Percentiles rank a stretch among this genome's conserved stretches.
These are phyloP conservation scores for Jamesozyma piceae DNA, from an alignment of 805 yeast genomes.

Conservation along the genomic window DNA sequence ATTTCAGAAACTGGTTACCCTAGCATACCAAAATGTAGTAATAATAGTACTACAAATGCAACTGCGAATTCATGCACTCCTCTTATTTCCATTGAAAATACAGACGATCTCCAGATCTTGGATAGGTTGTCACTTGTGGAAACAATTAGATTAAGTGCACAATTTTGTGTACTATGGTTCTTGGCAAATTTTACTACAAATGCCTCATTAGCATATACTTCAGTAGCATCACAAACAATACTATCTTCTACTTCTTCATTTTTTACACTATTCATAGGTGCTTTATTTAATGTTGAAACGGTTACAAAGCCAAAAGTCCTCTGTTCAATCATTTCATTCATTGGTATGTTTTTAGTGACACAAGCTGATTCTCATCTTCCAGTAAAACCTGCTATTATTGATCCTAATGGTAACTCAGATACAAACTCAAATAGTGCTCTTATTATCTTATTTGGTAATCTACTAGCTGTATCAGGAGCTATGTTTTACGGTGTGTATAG, in stretches of 20 bases:
- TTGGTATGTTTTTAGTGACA: slow-evolving; percentile 77
- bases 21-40: too few relatives aligned
- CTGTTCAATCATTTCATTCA: slow-evolving; percentile 62
- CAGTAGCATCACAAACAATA: slow-evolving; percentile 91
- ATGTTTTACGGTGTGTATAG: slow-evolving; percentile 87
- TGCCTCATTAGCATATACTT: slow-evolving; percentile 77
- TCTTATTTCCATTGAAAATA: background rate
- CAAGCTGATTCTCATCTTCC: slow-evolving; percentile 42
- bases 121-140: slow-evolving; percentile 36
- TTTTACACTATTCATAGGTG: slow-evolving; percentile 81
- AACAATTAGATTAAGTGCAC: slow-evolving; percentile 64
- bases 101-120: background rate
- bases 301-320: slow-evolving; percentile 55
- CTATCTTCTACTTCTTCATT: slow-evolving; percentile 87
- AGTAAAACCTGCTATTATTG: background rate
- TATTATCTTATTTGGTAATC: slow-evolving; percentile 54
- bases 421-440: slow-evolving; percentile 19
- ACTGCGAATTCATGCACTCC: background rate
- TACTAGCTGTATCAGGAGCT: slow-evolving; percentile 76
- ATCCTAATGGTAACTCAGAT: slow-evolving; percentile 7
- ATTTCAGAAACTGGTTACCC: background rate
- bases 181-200: slow-evolving; percentile 81
- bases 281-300: slow-evolving; percentile 57
- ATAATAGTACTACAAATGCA: background rate
- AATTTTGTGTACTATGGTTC: slow-evolving; percentile 86